Conservation (phyloP, 345 rosid genomes). For the Euclidium syriacum region DNA sequence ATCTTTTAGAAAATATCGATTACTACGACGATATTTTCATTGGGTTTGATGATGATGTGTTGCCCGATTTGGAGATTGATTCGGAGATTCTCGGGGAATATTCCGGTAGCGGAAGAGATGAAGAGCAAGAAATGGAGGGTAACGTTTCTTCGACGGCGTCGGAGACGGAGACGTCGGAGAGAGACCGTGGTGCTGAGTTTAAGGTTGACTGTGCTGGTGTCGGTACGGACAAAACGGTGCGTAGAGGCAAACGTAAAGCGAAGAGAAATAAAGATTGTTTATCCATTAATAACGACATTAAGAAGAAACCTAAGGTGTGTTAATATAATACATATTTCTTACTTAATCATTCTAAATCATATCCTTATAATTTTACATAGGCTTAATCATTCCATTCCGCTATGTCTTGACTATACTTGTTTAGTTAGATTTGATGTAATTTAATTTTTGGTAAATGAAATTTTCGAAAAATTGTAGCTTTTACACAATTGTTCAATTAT, state of each 20-base stretch:
- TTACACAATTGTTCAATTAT: too few relatives aligned
- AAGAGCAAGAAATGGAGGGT: conserved; percentile 45
- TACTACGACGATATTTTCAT: conserved; percentile 73
- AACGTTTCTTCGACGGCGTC: conserved; percentile 39
- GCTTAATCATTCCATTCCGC: too few relatives aligned
- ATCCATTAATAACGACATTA: conserved; percentile 28
- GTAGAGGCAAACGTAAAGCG: conserved; percentile 31
- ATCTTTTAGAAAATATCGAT: conserved; percentile 51
- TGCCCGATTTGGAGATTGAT: conserved; percentile 75
- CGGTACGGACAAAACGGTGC: conserved; percentile 35
- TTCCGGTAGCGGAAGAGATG: conserved; percentile 52
- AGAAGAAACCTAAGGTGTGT: conserved; percentile 29
- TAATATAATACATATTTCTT: too few relatives aligned
- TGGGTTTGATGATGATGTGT: conserved; percentile 49
- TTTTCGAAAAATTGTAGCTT: too few relatives aligned
- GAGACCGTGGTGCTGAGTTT: conserved; percentile 11
- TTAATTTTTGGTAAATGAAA: too few relatives aligned
- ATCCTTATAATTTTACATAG: too few relatives aligned
- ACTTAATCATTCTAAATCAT: too few relatives aligned
- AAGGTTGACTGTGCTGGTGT: conserved; percentile 44
- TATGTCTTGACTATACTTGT: too few relatives aligned
- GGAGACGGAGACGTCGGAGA: conserved; percentile 29
- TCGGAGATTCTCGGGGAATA: conserved; percentile 60
- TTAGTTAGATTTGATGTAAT: too few relatives aligned
- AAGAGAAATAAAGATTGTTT: conserved; percentile 52